Percentiles rank a stretch among this genome's conserved stretches.
Evolutionary conservation across 495 filamentous ascomycete species (phyloP).

Genomic region (Durotheca rogersii): DNA sequence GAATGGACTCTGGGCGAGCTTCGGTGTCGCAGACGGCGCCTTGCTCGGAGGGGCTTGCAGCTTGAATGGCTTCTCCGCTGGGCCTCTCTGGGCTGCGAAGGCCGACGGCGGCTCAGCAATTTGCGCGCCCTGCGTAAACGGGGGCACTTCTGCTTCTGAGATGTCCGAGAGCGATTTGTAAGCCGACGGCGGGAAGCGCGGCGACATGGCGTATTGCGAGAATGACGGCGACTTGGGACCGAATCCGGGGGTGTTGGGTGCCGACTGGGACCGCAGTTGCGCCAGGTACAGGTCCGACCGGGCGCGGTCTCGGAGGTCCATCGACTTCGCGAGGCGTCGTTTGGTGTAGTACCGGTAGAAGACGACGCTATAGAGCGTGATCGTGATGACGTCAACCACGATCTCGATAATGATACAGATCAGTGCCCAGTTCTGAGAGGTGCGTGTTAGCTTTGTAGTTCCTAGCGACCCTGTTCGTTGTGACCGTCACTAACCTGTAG

Average conservation of each 20-base stretch:
- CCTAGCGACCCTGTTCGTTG: neutral
- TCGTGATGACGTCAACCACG: conserved; percentile 86
- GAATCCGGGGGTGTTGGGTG: conserved; percentile 91
- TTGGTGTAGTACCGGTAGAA: conserved; percentile 98
- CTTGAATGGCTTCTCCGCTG: conserved; percentile 66
- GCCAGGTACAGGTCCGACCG: conserved; percentile 94
- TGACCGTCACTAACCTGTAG: conserved; percentile 68
- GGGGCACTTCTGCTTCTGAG: conserved; percentile 44
- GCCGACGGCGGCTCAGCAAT: conserved; percentile 46
- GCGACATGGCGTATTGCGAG: conserved; percentile 53
- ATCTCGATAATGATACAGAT: conserved; percentile 98
- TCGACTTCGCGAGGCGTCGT: conserved; percentile 88
- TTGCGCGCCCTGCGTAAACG: conserved; percentile 48
- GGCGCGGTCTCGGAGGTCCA: conserved; percentile 92
- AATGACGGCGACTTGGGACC: conserved; percentile 61
- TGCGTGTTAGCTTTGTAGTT: conserved; percentile 10
- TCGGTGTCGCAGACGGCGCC: conserved; percentile 74
- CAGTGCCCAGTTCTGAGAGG: conserved; percentile 80
- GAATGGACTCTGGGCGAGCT: conserved; percentile 60
- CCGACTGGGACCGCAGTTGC: conserved; percentile 87
- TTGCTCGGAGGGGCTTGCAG: conserved; percentile 80
- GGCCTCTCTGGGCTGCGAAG: conserved; percentile 41
- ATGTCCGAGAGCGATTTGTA: conserved; percentile 52
- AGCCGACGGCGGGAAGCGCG: conserved; percentile 53
- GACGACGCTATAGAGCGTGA: conserved; percentile 86